Evolutionary conservation across 768 basidiomycete genomes (phyloP).

Genomic region (Trametes gibbosa): DNA sequence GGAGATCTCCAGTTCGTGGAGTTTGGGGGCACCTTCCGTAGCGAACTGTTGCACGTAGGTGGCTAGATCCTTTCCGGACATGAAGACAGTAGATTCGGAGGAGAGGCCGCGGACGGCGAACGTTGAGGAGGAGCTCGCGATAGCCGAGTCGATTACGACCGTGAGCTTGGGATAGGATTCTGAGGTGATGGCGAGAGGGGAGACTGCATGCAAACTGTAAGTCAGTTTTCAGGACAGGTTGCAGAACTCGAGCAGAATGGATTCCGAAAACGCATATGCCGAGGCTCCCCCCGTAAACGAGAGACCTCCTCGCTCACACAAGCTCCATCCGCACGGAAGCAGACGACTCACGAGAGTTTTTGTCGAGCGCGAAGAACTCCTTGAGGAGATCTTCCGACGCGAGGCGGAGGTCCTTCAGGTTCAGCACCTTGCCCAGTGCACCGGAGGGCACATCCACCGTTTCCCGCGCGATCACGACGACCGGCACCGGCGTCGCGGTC

Average conservation of each 20-base stretch:
- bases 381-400: constrained; percentile 83
- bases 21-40: constrained; percentile 51
- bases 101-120: constrained; percentile 79
- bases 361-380: constrained; percentile 81
- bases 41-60: constrained; percentile 72
- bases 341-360: constrained; percentile 74
- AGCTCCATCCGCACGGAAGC: too few relatives aligned
- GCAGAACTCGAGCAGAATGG: too few relatives aligned
- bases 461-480: constrained; percentile 85
- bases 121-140: constrained; percentile 62
- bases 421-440: constrained; percentile 74
- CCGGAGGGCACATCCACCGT: constrained; percentile 79
- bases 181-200: constrained; percentile 69
- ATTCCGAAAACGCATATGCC: too few relatives aligned
- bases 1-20: constrained; percentile 74
- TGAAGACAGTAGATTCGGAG: constrained; percentile 69
- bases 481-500: constrained; percentile 75
- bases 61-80: constrained; percentile 73
- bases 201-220: constrained; percentile 64
- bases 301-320: too few relatives aligned
- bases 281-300: too few relatives aligned
- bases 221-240: too few relatives aligned
- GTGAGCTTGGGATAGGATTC: constrained; percentile 66
- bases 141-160: constrained; percentile 75
- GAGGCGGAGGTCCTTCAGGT: constrained; percentile 83